Percentiles rank a stretch among this genome's conserved stretches.
Evolutionary conservation across 169 alveolate genomes (phyloP).

Genomic region (Plasmodium adleri): DNA sequence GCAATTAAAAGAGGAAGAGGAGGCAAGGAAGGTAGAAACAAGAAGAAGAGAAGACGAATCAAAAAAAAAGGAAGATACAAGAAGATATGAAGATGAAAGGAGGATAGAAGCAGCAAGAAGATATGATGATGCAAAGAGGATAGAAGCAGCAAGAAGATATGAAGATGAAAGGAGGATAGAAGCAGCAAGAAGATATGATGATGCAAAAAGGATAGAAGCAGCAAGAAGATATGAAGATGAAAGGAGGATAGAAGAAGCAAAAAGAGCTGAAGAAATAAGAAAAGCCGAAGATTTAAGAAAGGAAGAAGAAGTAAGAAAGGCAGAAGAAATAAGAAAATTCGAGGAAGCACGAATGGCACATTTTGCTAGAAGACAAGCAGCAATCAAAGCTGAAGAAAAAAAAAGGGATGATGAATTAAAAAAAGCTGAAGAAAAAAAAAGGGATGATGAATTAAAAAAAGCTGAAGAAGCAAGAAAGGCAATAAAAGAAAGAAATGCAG

Average conservation of each 20-base stretch:
- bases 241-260: constrained; percentile 1
- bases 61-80: not conserved
- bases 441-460: not conserved
- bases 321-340: not conserved
- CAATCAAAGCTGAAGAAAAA: not conserved
- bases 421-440: constrained; percentile 14
- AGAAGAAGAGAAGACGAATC: not conserved
- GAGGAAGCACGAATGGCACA: constrained; percentile 7
- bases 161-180: constrained; percentile 4
- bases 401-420: constrained; percentile 7
- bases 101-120: not conserved
- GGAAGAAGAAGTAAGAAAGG: constrained; percentile 4
- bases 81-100: not conserved
- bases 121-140: not conserved
- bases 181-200: constrained; percentile 4
- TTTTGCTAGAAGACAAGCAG: not conserved
- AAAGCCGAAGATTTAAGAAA: not conserved
- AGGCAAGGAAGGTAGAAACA: not conserved
- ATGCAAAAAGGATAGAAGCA: constrained; percentile 4
- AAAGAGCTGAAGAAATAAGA: constrained; percentile 3
- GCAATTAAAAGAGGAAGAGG: constrained; percentile 14
- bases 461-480: not conserved
- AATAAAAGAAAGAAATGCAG: not conserved
- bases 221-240: not conserved
- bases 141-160: not conserved